Evolutionary conservation across 257 asterid species (phyloP).

Genomic region (Mentha longifolia): DNA sequence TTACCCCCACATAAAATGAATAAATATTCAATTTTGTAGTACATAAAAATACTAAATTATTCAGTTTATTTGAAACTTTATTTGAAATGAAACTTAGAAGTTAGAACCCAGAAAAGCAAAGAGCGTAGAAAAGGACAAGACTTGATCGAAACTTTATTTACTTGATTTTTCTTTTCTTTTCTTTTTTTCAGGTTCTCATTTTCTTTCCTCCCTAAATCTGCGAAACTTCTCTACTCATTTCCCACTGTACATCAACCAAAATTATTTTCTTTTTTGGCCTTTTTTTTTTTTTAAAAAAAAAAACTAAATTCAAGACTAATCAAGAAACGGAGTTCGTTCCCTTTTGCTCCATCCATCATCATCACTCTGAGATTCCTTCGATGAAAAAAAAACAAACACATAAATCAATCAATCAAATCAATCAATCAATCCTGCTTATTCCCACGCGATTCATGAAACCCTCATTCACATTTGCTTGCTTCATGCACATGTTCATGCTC

Average conservation of each 20-base stretch:
- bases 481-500: slow-evolving; percentile 59
- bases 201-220: background rate
- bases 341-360: slow-evolving; percentile 19
- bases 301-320: slow-evolving; percentile 26
- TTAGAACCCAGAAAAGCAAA: background rate
- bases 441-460: slow-evolving; percentile 69
- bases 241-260: slow-evolving; percentile 52
- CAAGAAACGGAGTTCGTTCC: slow-evolving; percentile 61
- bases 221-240: slow-evolving; percentile 17
- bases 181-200: slow-evolving; percentile 6
- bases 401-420: slow-evolving; percentile 24
- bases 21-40: too few relatives aligned
- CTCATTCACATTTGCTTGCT: slow-evolving; percentile 60
- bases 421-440: slow-evolving; percentile 60
- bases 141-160: slow-evolving; percentile 26
- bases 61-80: background rate
- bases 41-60: too few relatives aligned
- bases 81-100: too few relatives aligned
- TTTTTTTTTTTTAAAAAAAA: slow-evolving; percentile 5
- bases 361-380: background rate
- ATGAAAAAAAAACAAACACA: background rate
- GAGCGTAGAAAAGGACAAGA: background rate
- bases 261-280: slow-evolving; percentile 29
- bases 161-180: background rate
- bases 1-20: too few relatives aligned